phyloP scores from a whole-genome alignment of 2,329 filamentous ascomycete species.

The Arthroderma sp. region DNA sequence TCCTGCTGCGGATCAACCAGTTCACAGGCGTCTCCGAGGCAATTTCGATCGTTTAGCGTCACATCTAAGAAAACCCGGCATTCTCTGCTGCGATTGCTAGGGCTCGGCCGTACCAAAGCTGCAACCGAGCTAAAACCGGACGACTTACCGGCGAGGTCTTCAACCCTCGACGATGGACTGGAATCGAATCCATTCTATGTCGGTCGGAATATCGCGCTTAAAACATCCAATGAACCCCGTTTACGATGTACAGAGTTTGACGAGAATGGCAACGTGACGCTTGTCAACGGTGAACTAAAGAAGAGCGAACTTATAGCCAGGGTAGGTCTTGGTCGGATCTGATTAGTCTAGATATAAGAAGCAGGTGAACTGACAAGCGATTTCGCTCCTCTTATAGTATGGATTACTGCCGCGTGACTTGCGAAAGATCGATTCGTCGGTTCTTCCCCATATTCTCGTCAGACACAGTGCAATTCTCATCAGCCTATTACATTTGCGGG shows the following conservation, averaged over 20 bases:
- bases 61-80: constrained; percentile 19
- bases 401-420: constrained; percentile 86
- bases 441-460: constrained; percentile 87
- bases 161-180: constrained; percentile 45
- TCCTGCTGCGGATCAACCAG: neutral
- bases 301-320: constrained; percentile 96
- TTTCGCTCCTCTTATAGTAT: constrained; percentile 44
- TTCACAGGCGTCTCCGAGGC: constrained; percentile 1
- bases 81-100: constrained; percentile 25
- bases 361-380: no score
- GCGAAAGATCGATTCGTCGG: constrained; percentile 93
- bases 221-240: constrained; percentile 70
- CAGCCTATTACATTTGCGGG: constrained; percentile 89
- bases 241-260: constrained; percentile 92
- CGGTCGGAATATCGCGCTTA: constrained; percentile 56
- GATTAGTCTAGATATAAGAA: neutral
- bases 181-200: constrained; percentile 53
- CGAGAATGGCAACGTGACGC: constrained; percentile 76
- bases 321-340: constrained; percentile 34
- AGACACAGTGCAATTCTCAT: constrained; percentile 86
- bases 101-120: constrained; percentile 21
- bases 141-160: constrained; percentile 41
- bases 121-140: constrained; percentile 38
- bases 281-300: constrained; percentile 92
- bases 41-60: constrained; percentile 13